A percentile compares a stretch with the other conserved stretches of the same genome.
These are phyloP conservation scores for Ogataea philodendri DNA, from an alignment of 805 yeast species.

Conservation along the genomic window DNA sequence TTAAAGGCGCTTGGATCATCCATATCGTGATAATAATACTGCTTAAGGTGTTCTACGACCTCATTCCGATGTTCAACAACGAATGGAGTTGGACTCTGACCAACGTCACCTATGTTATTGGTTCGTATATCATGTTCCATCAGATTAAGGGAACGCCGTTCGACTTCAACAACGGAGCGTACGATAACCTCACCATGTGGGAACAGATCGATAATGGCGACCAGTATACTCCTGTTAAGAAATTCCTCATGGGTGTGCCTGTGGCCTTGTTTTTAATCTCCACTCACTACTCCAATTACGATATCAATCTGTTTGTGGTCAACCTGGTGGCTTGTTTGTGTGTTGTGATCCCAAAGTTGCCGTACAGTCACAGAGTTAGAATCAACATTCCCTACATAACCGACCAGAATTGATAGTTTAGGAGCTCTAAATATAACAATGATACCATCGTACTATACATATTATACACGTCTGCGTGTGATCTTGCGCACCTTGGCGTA, in stretches of 20 bases:
- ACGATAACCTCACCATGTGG: constrained; percentile 97
- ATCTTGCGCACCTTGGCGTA: constrained; percentile 22
- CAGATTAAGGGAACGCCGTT: constrained; percentile 96
- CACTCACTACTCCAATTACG: constrained; percentile 88
- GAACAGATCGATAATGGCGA: constrained; percentile 90
- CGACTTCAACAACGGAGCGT: constrained; percentile 95
- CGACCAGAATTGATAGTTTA: constrained; percentile 26
- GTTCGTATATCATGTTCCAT: constrained; percentile 94
- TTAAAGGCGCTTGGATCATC: constrained; percentile 94
- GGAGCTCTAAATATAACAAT: constrained; percentile 24
- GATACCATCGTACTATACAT: too few species aligned
- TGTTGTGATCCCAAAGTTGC: constrained; percentile 90
- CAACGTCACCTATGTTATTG: constrained; percentile 83
- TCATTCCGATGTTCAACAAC: constrained; percentile 74
- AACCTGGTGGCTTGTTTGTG: constrained; percentile 79
- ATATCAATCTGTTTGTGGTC: constrained; percentile 70
- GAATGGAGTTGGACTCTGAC: constrained; percentile 94
- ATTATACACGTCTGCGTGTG: constrained; percentile 7
- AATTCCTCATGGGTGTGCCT: constrained; percentile 90
- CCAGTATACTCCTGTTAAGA: constrained; percentile 94
- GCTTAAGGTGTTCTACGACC: constrained; percentile 72
- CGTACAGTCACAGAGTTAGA: constrained; percentile 75
- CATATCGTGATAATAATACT: constrained; percentile 80
- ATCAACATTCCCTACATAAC: constrained; percentile 54
- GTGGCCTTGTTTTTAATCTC: constrained; percentile 79